Evolutionary conservation across 768 basidiomycete genomes (phyloP), one percentile per base, ranked within the genome.

Genomic region (Auricularia sp.): DNA sequence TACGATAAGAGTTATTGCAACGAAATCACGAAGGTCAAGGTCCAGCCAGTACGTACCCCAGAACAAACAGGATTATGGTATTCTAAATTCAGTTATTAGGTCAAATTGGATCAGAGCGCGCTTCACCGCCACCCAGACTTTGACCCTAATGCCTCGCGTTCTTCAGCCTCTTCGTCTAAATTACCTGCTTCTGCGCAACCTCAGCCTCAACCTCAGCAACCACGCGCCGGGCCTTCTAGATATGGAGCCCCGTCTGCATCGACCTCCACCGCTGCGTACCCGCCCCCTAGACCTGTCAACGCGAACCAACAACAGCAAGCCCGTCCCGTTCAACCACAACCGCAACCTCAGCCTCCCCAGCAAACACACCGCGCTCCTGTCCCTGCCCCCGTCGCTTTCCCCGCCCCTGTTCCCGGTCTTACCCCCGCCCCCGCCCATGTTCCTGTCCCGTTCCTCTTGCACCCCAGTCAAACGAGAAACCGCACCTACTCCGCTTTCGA

Each of bases 1-100:
- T 98, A 98, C 70, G 97, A 98, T 77, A 97, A 96, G 76, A 74
- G 82, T 5, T 98, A 93, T 73, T 83, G 90, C 0, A 82, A 87
- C 60, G 90, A 95, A 71, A 80, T 99, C 8, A 77, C 83, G 47
- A 96, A 95, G 76, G 87, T 98, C 68, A 96, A 92, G 72, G 85
- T 91, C 0, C 82, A 83, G 36, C 84, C 85, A 3, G 94, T 96
- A 70, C 65, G 88, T 82, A 35, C 43, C n/a, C 62, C 33, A 34
- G 29, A 14, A 21, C 53, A 35, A 3, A 21, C 53, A 33, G 44
- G 16, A 51, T 35, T 12, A 5, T 34, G 59, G 60, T 23, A 34
- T 42, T 47, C 4, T 34, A 43, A 34, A 23, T 7, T 39, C 35
- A 2, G 11, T 21, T 18, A 54, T 12, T 65, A 90, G 87, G 78